Base-by-base conservation (phyloP, 1,284 basidiomycete genomes). In the Singerocomus inundabilis region DNA sequence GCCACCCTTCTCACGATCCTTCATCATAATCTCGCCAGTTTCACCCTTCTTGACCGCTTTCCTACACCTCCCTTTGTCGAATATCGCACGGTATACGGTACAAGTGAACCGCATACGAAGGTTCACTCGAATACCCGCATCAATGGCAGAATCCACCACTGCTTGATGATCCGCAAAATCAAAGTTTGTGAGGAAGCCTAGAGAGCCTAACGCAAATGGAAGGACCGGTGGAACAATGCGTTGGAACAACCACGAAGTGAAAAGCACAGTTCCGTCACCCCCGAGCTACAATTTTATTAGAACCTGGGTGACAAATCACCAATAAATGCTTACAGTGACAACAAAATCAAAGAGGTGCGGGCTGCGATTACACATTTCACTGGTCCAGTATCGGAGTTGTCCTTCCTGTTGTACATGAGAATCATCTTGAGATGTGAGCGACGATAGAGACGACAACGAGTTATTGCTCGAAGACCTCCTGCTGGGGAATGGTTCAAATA, bases 171-270 rank as follows among this genome's bases (percentile, higher is more conserved):
- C 82, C 34, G 83, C 80, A 66, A 97, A 99, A 71, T 98, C 93
- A 62, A 99, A 99, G 70, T 98, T 98, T 53, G 97, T 99, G 49
- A 99, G 81, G 76, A 99, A 99, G 11, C 97, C 97, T 21, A 99
- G 82, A 9, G 96, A 99, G 37, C 97, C 97, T n/a, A 99, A 82
- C 0, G 97, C 94, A 68, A 99, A 99, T 0, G 97, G 88, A 25
- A 99, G 83, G 33, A 99, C 93, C 6, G 97, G 97, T 11, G 97
- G 97, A 11, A 99, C 97, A 63, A 98, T 93, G 56, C 87, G 85
- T 68, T 99, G 97, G 78, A 99, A 99, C 31, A 99, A 78, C 97
- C 97, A 99, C 5, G 97, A 99, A 6, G 97, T 98, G 74, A 98
- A 99, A 18, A 99, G 81, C 1, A 99, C 96, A 1, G 97, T 99